A percentile compares a stretch with the other conserved stretches of the same genome.
Evolutionary conservation across 306 rosid species (phyloP).

Genomic region (Sechiopsis laciniata): DNA sequence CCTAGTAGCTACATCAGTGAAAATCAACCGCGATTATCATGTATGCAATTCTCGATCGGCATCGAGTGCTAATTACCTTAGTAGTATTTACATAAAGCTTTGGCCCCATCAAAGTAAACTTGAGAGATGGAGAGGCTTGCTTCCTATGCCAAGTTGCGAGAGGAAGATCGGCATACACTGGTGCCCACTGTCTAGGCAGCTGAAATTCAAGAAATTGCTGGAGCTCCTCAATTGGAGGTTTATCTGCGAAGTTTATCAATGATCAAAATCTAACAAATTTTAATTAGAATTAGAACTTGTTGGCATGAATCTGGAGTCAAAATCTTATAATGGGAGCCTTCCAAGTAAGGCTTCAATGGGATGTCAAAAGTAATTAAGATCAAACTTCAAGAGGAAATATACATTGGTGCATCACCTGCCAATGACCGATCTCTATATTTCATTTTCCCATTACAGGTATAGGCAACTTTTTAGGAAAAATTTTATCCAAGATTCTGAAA

Average conservation of each 20-base stretch:
- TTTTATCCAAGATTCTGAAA: background rate
- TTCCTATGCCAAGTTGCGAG: slow-evolving; percentile 54
- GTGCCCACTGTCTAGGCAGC: slow-evolving; percentile 92
- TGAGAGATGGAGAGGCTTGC: slow-evolving; percentile 58
- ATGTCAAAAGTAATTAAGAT: background rate
- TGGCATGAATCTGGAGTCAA: background rate
- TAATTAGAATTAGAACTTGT: background rate
- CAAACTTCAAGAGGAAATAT: background rate
- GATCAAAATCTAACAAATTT: background rate
- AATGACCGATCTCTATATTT: background rate
- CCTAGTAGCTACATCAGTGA: background rate
- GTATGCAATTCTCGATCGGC: background rate
- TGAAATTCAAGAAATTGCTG: slow-evolving; percentile 84
- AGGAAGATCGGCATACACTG: slow-evolving; percentile 75
- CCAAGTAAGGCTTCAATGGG: background rate
- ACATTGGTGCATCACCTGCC: no score
- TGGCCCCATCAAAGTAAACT: slow-evolving; percentile 76
- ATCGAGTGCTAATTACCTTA: slow-evolving; percentile 43
- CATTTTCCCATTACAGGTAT: background rate
- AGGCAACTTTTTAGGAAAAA: background rate
- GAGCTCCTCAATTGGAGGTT: slow-evolving; percentile 84
- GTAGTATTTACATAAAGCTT: slow-evolving; percentile 76
- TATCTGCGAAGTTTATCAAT: slow-evolving; percentile 48
- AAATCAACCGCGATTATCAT: background rate
- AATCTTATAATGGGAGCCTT: background rate